These are phyloP conservation scores for Adansonia rubrostipa DNA, from an alignment of 441 rosid genomes.

Conservation along the genomic window DNA sequence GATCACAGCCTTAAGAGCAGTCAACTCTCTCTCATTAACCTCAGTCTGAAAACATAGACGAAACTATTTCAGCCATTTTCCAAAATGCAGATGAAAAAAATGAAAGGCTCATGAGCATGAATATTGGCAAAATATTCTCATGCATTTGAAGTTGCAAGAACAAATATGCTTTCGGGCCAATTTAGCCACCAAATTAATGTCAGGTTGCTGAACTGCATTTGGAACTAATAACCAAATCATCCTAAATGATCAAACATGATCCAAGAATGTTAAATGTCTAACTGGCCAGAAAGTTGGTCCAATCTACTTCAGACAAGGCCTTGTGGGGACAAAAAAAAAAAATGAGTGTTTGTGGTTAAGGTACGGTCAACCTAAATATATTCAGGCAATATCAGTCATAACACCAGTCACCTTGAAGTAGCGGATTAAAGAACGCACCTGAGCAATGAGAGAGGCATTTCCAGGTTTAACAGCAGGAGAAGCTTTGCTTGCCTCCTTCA, in stretches of 20 bases:
- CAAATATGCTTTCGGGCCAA: not conserved
- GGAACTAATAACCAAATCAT: slow-evolving; percentile 12
- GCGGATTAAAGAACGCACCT: slow-evolving; percentile 45
- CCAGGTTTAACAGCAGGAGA: slow-evolving; percentile 67
- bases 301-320: slow-evolving; percentile 15
- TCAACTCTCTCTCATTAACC: slow-evolving; percentile 80
- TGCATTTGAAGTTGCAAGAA: not conserved
- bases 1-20: slow-evolving; percentile 80
- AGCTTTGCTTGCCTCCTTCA: slow-evolving; percentile 77
- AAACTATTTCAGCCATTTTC: slow-evolving; percentile 5
- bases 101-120: not conserved
- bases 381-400: not conserved
- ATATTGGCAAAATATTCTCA: not conserved
- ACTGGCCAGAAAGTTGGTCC: not conserved
- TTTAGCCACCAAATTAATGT: not conserved
- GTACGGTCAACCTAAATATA: not conserved
- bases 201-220: not conserved
- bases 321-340: not conserved
- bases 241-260: not conserved
- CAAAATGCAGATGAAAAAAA: not conserved
- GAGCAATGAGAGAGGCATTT: slow-evolving; percentile 59
- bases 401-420: not conserved
- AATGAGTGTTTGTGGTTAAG: not conserved
- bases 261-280: not conserved
- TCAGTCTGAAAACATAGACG: slow-evolving; percentile 57